Base-by-base conservation (phyloP, 768 basidiomycete species). In the Boletus rex-veris region DNA sequence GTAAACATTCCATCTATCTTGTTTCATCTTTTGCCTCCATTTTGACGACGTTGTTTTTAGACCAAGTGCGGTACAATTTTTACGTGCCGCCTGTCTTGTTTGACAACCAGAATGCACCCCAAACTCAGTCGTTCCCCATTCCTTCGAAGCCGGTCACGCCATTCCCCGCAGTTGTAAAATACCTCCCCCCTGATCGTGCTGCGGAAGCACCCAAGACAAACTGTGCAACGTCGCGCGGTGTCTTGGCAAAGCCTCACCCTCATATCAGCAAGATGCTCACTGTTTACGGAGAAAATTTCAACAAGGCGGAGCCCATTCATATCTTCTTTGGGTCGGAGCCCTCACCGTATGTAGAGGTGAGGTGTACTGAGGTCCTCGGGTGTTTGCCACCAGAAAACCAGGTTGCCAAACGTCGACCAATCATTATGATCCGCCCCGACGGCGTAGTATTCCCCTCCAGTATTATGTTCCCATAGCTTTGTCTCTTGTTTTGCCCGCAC, bases 61-160 rank as follows among this genome's bases (percentile, higher is more conserved):
- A 95, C 65, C 89, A 93, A 81, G 82, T 92, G 49, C 86, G 92
- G 57, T 93, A 94, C 74, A 92, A 94, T 71, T 95, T 94, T 72
- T 94, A 92, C 65, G 86, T 94, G 12, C 92, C 92, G 31, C 89
- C 90, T 1, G 80, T 86, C 24, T 76, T 93, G 41, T 90, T 88
- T 66, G 89, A 92, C 74, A 84, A 84, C 61, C 88, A 87, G 68
- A 84, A 83, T 57, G 80, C 82, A n/a, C 75, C 83, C 18, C 83
- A 82, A 63, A 83, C 78, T 8, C 80, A 83, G 7, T 85, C 88
- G 19, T 91, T 86, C 78, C 87, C 88, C 31, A 81, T 88, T 52
- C 88, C 90, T 16, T 82, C 84, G 33, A 90, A 90, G 64, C 87
- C 88, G 10, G 82, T 93, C 55, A 92, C 92, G 16, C 88, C 90